A percentile compares a stretch with the other conserved stretches of the same genome.
Conservation (phyloP, 495 filamentous ascomycete species). For the Penicillium antarcticum region DNA sequence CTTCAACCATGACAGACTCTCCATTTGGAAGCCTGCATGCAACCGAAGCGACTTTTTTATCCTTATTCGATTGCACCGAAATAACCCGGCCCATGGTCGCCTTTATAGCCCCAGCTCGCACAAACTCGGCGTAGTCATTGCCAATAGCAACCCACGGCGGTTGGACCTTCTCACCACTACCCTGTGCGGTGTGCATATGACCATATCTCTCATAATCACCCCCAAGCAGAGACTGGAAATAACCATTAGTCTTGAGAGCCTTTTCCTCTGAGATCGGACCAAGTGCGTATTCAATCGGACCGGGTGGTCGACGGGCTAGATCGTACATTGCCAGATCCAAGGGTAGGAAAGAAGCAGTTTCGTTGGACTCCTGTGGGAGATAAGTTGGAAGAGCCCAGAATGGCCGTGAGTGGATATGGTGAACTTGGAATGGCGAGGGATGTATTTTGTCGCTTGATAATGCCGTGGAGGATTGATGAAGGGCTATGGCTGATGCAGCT, state of each 20-base stretch:
- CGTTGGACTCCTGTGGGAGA: conserved; percentile 40
- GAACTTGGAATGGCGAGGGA: conserved; percentile 38
- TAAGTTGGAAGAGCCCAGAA: conserved; percentile 72
- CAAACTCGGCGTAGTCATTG: conserved; percentile 69
- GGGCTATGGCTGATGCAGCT: conserved; percentile 67
- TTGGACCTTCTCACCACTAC: conserved; percentile 23
- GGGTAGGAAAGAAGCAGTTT: conserved; percentile 59
- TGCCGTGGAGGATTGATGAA: conserved; percentile 58
- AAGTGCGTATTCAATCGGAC: conserved; percentile 53
- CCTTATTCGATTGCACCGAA: conserved; percentile 16
- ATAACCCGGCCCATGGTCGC: conserved; percentile 31
- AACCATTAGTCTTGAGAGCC: conserved; percentile 48
- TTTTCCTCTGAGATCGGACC: conserved; percentile 57
- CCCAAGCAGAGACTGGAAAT: conserved; percentile 55
- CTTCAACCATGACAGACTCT: conserved; percentile 30
- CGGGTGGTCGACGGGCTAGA: conserved; percentile 53
- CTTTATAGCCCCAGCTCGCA: conserved; percentile 60
- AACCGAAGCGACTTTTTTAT: conserved; percentile 23
- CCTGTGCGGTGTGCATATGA: conserved; percentile 3
- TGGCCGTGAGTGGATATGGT: conserved; percentile 67
- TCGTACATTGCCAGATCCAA: conserved; percentile 77
- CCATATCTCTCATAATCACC: conserved; percentile 51
- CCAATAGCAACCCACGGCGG: conserved; percentile 66
- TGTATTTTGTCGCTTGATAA: conserved; percentile 40
- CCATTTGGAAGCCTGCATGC: conserved; percentile 33